A percentile compares a stretch with the other conserved stretches of the same genome.
Evolutionary conservation across 176 grass and related monocot genomes (phyloP).

Genomic region (Zizania latifolia): DNA sequence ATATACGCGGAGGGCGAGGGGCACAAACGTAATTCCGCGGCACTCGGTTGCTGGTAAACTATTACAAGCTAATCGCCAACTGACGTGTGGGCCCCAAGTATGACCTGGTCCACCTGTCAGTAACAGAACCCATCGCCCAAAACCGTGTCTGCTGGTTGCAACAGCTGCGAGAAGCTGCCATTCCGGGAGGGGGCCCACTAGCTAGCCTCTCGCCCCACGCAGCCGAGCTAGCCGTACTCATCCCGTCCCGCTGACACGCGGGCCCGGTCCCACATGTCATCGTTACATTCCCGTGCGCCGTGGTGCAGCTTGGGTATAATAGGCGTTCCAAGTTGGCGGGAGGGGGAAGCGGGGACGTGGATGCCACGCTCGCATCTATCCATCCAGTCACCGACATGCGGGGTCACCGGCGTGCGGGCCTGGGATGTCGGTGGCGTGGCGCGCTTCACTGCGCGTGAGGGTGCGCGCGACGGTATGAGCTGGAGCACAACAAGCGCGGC

Average conservation of each 20-base stretch:
- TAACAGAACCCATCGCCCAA: not conserved
- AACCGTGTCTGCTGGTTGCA: not conserved
- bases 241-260: not conserved
- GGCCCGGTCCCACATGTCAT: not conserved
- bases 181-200: not conserved
- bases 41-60: not conserved
- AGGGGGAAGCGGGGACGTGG: not conserved
- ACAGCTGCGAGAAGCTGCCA: not conserved
- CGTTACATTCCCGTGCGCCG: not conserved
- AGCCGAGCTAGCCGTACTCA: not conserved
- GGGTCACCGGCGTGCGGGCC: not conserved
- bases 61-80: not conserved
- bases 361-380: not conserved
- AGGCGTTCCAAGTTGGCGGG: conserved; percentile 16
- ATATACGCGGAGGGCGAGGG: not conserved
- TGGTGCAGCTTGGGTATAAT: not conserved
- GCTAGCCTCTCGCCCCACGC: not conserved
- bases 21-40: not conserved
- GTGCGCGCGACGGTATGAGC: not conserved
- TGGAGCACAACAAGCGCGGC: not conserved
- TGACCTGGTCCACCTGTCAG: not conserved
- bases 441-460: too few relatives aligned
- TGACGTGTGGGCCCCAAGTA: not conserved
- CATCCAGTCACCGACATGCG: not conserved
- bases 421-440: not conserved